Evolutionary conservation across 2,329 filamentous ascomycete genomes (phyloP).

Genomic region (Chaetomiaceae sp.): DNA sequence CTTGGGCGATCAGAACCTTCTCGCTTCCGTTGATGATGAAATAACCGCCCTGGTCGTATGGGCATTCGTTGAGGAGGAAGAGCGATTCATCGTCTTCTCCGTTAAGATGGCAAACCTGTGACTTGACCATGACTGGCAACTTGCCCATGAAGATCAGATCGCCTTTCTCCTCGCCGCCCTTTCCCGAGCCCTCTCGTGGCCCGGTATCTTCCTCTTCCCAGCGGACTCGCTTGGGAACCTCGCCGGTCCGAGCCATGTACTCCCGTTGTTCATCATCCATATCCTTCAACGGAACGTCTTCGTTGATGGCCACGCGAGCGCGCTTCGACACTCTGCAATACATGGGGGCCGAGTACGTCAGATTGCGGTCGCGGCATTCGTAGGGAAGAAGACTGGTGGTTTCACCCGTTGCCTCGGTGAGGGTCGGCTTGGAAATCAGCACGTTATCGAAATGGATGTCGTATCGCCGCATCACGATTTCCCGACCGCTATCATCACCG

Average conservation of each 20-base stretch:
- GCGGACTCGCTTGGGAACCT: constrained; percentile 53
- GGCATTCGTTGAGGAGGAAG: constrained; percentile 91
- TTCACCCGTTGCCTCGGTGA: constrained; percentile 88
- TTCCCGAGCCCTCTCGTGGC: constrained; percentile 39
- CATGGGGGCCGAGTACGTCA: constrained; percentile 90
- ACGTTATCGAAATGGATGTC: constrained; percentile 92
- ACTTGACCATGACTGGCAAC: constrained; percentile 97
- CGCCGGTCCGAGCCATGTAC: constrained; percentile 51
- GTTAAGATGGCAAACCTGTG: constrained; percentile 86
- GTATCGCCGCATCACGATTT: constrained; percentile 83
- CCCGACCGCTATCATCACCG: constrained; percentile 67
- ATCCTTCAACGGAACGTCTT: constrained; percentile 60
- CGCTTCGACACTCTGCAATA: constrained; percentile 86
- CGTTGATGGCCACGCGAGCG: constrained; percentile 77
- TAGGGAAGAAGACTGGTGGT: constrained; percentile 85
- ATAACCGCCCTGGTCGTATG: constrained; percentile 96
- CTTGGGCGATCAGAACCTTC: constrained; percentile 96
- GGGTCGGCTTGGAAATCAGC: constrained; percentile 81
- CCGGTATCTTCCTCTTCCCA: constrained; percentile 59
- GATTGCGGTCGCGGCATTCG: constrained; percentile 89
- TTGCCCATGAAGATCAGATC: constrained; percentile 89
- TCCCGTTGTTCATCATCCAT: constrained; percentile 61
- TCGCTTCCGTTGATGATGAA: constrained; percentile 99
- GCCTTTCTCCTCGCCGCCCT: constrained; percentile 51
- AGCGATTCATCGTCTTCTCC: constrained; percentile 79